A percentile compares a stretch with the other conserved stretches of the same genome.
phyloP scores from a whole-genome alignment of 2,329 filamentous ascomycete genomes.

The Aurifilum marmelostoma region DNA sequence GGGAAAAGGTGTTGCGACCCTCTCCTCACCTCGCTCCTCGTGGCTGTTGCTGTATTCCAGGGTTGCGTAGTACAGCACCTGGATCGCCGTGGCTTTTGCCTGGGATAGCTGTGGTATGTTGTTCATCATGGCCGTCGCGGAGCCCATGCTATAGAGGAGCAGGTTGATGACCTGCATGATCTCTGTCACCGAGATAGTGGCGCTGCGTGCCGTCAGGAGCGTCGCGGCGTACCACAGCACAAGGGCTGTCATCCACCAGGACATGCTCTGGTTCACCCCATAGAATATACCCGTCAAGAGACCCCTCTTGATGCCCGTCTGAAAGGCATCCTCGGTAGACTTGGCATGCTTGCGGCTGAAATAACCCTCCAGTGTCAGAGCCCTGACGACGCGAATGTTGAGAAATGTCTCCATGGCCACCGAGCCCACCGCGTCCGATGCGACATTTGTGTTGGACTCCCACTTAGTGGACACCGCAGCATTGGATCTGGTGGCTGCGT shows the following conservation, averaged over 20 bases:
- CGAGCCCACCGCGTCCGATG: slow-evolving; percentile 60
- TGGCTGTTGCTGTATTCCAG: slow-evolving; percentile 60
- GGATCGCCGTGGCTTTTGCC: slow-evolving; percentile 71
- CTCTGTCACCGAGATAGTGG: slow-evolving; percentile 51
- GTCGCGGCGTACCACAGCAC: slow-evolving; percentile 82
- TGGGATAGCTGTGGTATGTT: slow-evolving; percentile 81
- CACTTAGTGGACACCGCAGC: slow-evolving; percentile 68
- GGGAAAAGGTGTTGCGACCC: slow-evolving; percentile 45
- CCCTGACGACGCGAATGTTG: slow-evolving; percentile 78
- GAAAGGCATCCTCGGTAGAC: slow-evolving; percentile 56
- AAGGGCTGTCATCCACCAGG: slow-evolving; percentile 73
- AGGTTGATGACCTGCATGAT: slow-evolving; percentile 79
- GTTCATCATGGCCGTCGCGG: slow-evolving; percentile 68
- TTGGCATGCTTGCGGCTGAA: slow-evolving; percentile 67
- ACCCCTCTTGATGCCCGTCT: slow-evolving; percentile 67
- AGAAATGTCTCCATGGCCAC: slow-evolving; percentile 76
- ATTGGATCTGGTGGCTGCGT: slow-evolving; percentile 67
- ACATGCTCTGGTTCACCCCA: slow-evolving; percentile 75
- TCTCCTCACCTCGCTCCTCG: slow-evolving; percentile 54
- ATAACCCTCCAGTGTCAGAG: slow-evolving; percentile 72
- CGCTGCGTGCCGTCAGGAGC: slow-evolving; percentile 58
- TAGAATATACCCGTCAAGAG: slow-evolving; percentile 71
- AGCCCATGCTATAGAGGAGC: slow-evolving; percentile 80
- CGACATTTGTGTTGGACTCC: slow-evolving; percentile 70
- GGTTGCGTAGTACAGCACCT: slow-evolving; percentile 70